Base-by-base conservation (phyloP, 2,329 filamentous ascomycete genomes). In the Tolypocladium ovalisporum region DNA sequence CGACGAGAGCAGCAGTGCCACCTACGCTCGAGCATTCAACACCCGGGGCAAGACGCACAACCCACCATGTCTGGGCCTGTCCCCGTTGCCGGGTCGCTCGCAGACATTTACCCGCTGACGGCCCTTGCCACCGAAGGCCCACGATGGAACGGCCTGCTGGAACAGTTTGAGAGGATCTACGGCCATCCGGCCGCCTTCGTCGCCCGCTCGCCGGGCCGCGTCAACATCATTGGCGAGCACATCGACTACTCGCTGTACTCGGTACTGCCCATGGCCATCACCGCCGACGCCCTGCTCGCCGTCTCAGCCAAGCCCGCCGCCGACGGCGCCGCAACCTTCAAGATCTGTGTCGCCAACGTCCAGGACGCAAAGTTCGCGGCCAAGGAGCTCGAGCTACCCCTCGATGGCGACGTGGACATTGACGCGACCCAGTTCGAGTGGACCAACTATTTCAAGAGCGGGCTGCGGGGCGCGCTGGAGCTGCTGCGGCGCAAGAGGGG, bases 161-260 rank as follows among this genome's bases (percentile, higher is more conserved):
- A 81, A 55, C 80, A 80, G 63, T 97, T 97, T 74, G 77, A 85
- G 63, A 73, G 80, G 58, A 76, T 75, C 47, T 96, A 93, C 73
- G 86, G 84, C 64, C 79, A 83, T 55, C 75, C 79, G 19, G 85
- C 92, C 42, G 81, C 88, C 59, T 97, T 96, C 67, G 84, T 97
- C 24, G 84, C 93, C 12, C 86, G 94, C 61, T 96, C 92, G 57
- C 94, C 94, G 1, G 94, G 94, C 59, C 84, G 94, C 63, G 94
- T 99, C 63, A 97, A 97, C 76, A 94, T 99, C 68, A 97, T 99
- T 70, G 94, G 94, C 72, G 94, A 99, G 80, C 94, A 99, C 76
- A 96, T 99, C 67, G 94, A 99, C 77, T 99, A 99, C 76, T 96
- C 90, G 17, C 83, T 99, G 24, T 99, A 97, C 78, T 87, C 94